These are phyloP conservation scores for Teunomyces tritomae DNA, from an alignment of 805 yeast species.

Conservation along the genomic window DNA sequence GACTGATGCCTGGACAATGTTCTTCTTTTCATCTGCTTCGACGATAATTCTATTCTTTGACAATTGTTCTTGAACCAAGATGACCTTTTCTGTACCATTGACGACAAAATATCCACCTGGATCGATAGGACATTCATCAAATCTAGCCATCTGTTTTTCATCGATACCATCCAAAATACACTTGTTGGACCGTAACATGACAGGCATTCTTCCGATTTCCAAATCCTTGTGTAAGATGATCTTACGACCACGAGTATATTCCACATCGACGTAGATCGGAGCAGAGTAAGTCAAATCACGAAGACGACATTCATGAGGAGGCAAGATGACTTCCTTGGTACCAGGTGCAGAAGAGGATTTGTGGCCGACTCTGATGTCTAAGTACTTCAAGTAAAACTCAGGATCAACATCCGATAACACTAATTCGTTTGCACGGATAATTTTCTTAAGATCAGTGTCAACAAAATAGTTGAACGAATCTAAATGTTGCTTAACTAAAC, in stretches of 20 bases:
- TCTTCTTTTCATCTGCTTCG: slow-evolving; percentile 94
- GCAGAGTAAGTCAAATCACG: slow-evolving; percentile 94
- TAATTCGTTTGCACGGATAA: slow-evolving; percentile 84
- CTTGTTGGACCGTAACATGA: slow-evolving; percentile 91
- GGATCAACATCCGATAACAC: slow-evolving; percentile 96
- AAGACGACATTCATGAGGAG: slow-evolving; percentile 94
- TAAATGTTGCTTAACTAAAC: slow-evolving; percentile 93
- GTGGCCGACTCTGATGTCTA: slow-evolving; percentile 89
- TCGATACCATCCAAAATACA: slow-evolving; percentile 80
- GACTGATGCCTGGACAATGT: slow-evolving; percentile 93
- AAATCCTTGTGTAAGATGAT: slow-evolving; percentile 86
- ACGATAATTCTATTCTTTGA: slow-evolving; percentile 96
- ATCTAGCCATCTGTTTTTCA: slow-evolving; percentile 80
- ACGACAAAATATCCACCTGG: slow-evolving; percentile 99
- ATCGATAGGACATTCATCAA: slow-evolving; percentile 94
- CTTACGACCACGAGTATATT: slow-evolving; percentile 91
- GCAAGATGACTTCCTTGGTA: slow-evolving; percentile 59
- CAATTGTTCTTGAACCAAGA: slow-evolving; percentile 93
- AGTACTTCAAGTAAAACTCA: slow-evolving; percentile 87
- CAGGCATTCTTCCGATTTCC: slow-evolving; percentile 98
- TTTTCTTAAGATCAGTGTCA: slow-evolving; percentile 88
- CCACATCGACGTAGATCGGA: slow-evolving; percentile 94
- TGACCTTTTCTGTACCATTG: slow-evolving; percentile 97
- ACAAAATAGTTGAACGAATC: slow-evolving; percentile 98
- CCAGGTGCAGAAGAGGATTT: slow-evolving; percentile 53